These are phyloP conservation scores for Ilex aquifolium DNA, from an alignment of 257 asterid genomes.

Conservation along the genomic window DNA sequence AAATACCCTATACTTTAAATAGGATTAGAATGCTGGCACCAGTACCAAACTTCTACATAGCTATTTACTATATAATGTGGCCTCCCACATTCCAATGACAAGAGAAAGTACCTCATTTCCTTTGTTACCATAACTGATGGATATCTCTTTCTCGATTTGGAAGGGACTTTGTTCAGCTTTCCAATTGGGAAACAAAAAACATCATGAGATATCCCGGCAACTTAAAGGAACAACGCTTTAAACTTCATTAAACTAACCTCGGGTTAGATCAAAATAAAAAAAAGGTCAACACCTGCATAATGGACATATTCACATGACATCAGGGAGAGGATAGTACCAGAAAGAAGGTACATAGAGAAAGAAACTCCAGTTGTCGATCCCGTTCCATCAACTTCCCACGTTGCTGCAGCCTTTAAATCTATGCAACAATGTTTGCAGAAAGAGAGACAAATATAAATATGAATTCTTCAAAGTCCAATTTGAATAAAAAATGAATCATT, in stretches of 20 bases:
- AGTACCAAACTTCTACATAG: neutral
- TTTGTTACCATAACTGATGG: constrained; percentile 91
- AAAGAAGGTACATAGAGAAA: constrained; percentile 81
- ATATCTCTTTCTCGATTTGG: constrained; percentile 58
- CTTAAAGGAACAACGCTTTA: neutral
- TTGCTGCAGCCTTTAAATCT: constrained; percentile 72
- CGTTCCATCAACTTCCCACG: constrained; percentile 87
- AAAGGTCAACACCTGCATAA: constrained; percentile 4
- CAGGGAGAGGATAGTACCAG: constrained; percentile 41
- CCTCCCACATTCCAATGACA: constrained; percentile 10
- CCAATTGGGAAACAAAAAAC: constrained; percentile 15
- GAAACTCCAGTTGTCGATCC: constrained; percentile 68
- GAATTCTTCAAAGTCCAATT: constrained; percentile 8
- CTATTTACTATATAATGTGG: neutral
- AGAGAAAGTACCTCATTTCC: constrained; percentile 79
- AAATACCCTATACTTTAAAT: neutral
- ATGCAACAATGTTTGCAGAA: constrained; percentile 16
- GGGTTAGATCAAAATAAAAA: neutral
- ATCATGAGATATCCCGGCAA: constrained; percentile 8
- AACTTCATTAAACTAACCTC: neutral
- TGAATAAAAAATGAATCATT: neutral
- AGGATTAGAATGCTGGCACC: neutral
- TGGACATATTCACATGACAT: constrained; percentile 4
- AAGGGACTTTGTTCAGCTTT: constrained; percentile 47
- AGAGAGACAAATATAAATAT: constrained; percentile 7